Evolutionary conservation across 2,329 filamentous ascomycete species (phyloP).

Genomic region (Calonectria honghensis): DNA sequence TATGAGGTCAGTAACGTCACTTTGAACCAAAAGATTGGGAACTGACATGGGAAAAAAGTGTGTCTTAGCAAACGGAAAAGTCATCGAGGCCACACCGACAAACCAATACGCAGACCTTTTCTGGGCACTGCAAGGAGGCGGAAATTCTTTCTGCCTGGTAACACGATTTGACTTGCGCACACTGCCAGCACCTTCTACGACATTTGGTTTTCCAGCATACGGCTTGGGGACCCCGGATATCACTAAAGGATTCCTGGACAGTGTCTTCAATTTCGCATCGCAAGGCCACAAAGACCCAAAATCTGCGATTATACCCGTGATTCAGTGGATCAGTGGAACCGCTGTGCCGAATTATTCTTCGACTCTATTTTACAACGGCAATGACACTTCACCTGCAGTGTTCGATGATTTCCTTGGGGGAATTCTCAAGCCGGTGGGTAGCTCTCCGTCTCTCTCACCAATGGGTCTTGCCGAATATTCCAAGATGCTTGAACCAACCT

Average conservation of each 20-base stretch:
- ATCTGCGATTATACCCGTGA: neutral
- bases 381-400: neutral
- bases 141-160: constrained; percentile 6
- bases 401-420: neutral
- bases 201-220: too few relatives aligned
- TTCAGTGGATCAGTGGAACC: neutral
- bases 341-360: neutral
- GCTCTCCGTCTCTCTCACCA: too few relatives aligned
- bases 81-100: neutral
- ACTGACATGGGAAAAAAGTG: neutral
- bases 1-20: neutral
- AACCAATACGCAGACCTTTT: constrained; percentile 1
- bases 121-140: constrained; percentile 8
- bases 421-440: neutral
- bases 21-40: too few relatives aligned
- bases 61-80: neutral
- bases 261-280: neutral
- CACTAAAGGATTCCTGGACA: neutral
- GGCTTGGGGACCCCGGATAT: too few relatives aligned
- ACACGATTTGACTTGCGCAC: neutral
- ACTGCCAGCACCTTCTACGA: too few relatives aligned
- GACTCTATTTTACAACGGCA: constrained; percentile 1
- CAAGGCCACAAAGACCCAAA: neutral
- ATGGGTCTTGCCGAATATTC: too few relatives aligned
- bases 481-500: too few relatives aligned